Conservation (phyloP, 306 rosid genomes). For the Malus fusca region DNA sequence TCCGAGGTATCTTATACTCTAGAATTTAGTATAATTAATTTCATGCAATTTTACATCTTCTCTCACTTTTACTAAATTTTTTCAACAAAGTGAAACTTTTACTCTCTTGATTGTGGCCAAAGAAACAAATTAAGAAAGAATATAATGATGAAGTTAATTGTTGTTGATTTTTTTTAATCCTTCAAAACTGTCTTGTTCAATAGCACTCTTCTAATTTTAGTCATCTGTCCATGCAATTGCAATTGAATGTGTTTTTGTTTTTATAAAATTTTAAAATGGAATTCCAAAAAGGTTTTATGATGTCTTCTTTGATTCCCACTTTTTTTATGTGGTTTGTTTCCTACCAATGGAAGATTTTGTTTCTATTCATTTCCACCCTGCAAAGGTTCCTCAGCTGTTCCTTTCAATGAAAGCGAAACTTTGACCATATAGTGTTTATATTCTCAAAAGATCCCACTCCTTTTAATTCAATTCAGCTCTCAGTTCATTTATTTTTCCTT, state of each 20-base stretch:
- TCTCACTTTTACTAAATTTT: neutral
- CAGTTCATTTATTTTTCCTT: slow-evolving; percentile 32
- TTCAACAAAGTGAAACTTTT: neutral
- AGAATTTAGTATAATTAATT: neutral
- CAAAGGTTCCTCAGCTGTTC: slow-evolving; percentile 70
- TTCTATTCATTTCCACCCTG: slow-evolving; percentile 60
- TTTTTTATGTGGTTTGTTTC: slow-evolving; percentile 56
- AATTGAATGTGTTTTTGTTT: neutral
- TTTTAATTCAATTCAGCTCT: slow-evolving; percentile 7
- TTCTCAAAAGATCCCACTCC: slow-evolving; percentile 34
- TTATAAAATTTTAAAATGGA: slow-evolving; percentile 5
- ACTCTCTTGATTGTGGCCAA: neutral
- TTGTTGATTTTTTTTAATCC: neutral
- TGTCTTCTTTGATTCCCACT: slow-evolving; percentile 39
- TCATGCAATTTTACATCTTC: neutral
- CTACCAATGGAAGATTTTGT: slow-evolving; percentile 65
- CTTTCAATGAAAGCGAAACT: slow-evolving; percentile 79
- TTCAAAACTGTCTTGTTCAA: slow-evolving; percentile 31
- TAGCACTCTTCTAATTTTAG: neutral
- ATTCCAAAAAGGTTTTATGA: slow-evolving; percentile 33
- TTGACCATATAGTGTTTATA: slow-evolving; percentile 44
- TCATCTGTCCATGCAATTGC: slow-evolving; percentile 12
- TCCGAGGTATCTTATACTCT: neutral
- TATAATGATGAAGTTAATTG: neutral
- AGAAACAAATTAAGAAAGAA: neutral